Conservation (phyloP, 495 filamentous ascomycete species). For the Lichina pygmaea region DNA sequence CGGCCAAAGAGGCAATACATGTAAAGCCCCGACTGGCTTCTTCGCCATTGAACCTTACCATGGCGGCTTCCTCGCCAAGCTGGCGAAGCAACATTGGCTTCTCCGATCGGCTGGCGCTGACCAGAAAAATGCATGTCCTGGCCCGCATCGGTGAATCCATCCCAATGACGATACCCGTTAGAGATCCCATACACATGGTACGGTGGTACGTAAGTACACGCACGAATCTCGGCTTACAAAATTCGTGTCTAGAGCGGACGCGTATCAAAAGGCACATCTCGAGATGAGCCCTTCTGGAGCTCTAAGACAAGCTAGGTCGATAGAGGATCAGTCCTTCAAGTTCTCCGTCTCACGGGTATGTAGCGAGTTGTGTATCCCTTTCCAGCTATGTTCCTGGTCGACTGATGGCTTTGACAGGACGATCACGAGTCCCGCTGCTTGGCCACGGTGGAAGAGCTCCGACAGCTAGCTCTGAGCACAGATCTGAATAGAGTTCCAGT, state of each 20-base stretch:
- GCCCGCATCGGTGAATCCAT: not conserved
- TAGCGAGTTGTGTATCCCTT: not conserved
- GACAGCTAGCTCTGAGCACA: too few species aligned
- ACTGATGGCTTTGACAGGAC: too few species aligned
- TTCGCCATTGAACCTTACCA: not conserved
- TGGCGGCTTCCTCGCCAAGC: not conserved
- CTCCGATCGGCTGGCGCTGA: slow-evolving; percentile 21
- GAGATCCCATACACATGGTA: too few species aligned
- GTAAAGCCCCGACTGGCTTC: too few species aligned
- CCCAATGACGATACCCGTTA: too few species aligned
- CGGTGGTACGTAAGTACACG: too few species aligned
- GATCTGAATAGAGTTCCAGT: too few species aligned
- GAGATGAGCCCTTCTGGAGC: slow-evolving; percentile 3
- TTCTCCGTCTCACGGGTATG: slow-evolving; percentile 6
- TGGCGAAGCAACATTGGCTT: slow-evolving; percentile 20
- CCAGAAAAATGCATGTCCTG: slow-evolving; percentile 13
- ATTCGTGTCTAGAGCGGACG: slow-evolving; percentile 15
- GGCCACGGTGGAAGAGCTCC: too few species aligned
- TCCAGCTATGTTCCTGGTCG: too few species aligned
- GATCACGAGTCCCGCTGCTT: too few species aligned
- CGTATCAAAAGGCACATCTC: slow-evolving; percentile 13
- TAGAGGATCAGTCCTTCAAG: slow-evolving; percentile 3
- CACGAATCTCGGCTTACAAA: not conserved
- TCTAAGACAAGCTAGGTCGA: slow-evolving; percentile 4
- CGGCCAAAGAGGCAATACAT: too few species aligned